Evolutionary conservation across 2,329 filamentous ascomycete genomes (phyloP).

Genomic region (Penicillium polonicum): DNA sequence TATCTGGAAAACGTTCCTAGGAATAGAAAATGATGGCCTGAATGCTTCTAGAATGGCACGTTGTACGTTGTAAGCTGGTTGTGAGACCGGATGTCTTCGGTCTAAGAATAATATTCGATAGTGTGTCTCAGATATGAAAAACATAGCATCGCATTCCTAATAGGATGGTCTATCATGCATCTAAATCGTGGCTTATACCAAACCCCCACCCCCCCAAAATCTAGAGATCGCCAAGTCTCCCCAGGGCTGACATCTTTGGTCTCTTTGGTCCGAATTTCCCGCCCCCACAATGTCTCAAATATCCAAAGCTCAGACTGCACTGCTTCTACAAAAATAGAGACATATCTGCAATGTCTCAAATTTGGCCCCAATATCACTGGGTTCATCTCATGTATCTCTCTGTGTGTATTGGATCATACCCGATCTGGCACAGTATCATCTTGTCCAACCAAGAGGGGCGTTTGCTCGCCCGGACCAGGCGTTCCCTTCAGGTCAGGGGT

Average conservation of each 20-base stretch:
- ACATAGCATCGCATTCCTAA: not conserved
- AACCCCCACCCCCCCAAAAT: not conserved
- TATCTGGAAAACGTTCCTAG: not conserved
- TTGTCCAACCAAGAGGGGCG: constrained; percentile 31
- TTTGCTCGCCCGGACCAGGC: constrained; percentile 22
- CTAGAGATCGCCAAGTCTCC: not conserved
- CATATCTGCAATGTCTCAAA: constrained; percentile 16
- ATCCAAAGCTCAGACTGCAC: not conserved
- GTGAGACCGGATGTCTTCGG: not conserved
- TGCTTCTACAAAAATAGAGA: constrained; percentile 17
- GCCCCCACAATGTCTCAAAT: constrained; percentile 19
- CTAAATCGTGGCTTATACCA: not conserved
- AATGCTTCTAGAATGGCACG: not conserved
- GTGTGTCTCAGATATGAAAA: not conserved
- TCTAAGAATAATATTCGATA: not conserved
- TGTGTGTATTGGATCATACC: not conserved
- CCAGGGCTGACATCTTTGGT: not conserved
- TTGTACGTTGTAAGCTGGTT: not conserved
- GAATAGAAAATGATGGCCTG: not conserved
- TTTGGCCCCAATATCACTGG: constrained; percentile 5
- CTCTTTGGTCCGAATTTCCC: not conserved
- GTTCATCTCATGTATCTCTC: not conserved
- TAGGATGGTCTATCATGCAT: constrained; percentile 2
- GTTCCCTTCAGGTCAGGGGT: constrained; percentile 21
- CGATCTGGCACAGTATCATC: constrained; percentile 3